A percentile compares a stretch with the other conserved stretches of the same genome.
phyloP scores from a whole-genome alignment of 2,329 filamentous ascomycete genomes.

The Fusarium sp. region DNA sequence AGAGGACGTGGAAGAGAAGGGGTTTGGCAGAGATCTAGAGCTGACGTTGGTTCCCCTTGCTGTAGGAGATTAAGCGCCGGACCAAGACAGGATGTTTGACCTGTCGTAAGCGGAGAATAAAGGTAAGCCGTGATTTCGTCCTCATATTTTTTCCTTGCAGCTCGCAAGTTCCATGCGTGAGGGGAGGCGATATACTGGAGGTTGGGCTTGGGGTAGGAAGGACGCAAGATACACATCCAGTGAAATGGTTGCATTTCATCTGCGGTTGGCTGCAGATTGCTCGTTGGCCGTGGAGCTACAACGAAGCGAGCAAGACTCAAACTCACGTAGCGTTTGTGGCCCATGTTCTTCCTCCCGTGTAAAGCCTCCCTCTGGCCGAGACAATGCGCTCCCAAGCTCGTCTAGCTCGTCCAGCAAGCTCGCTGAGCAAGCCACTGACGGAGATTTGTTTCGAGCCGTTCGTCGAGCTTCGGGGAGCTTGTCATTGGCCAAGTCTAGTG shows the following conservation, averaged over 20 bases:
- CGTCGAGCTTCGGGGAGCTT: constrained; percentile 32
- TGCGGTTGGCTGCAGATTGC: constrained; percentile 37
- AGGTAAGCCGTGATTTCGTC: constrained; percentile 63
- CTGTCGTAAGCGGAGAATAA: constrained; percentile 74
- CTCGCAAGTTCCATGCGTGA: constrained; percentile 19
- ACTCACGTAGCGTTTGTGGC: constrained; percentile 44
- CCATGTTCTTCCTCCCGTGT: constrained; percentile 34
- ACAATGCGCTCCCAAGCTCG: constrained; percentile 16
- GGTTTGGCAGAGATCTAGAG: constrained; percentile 23
- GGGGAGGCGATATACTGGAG: constrained; percentile 27
- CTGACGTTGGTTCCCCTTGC: constrained; percentile 26
- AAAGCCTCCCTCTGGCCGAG: constrained; percentile 35
- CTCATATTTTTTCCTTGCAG: constrained; percentile 29
- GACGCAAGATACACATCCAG: constrained; percentile 30
- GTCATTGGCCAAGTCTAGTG: constrained; percentile 32
- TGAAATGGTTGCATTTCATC: constrained; percentile 38
- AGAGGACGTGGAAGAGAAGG: not conserved
- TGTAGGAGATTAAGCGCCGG: constrained; percentile 74
- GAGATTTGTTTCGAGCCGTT: constrained; percentile 15
- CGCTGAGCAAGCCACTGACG: constrained; percentile 27
- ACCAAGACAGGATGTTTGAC: constrained; percentile 76
- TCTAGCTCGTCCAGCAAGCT: constrained; percentile 3
- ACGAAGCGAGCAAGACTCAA: constrained; percentile 40
- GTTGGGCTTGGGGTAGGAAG: constrained; percentile 26
- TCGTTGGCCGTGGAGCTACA: constrained; percentile 37